Evolutionary conservation across 352 stramenopile species (phyloP).

Genomic region (Phytophthora meadii): DNA sequence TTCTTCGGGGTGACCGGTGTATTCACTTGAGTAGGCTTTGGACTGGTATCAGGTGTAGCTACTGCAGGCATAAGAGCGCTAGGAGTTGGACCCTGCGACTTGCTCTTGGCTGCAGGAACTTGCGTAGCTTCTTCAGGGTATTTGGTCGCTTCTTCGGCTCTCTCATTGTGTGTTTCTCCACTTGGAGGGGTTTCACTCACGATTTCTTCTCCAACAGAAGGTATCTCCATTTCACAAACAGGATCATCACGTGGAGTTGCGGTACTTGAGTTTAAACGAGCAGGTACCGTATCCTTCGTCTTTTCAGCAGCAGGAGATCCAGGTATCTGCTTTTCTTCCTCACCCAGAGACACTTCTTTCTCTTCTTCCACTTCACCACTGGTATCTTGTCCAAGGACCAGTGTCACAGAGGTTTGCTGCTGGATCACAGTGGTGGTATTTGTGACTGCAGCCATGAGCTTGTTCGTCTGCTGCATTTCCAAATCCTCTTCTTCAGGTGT

Average conservation of each 20-base stretch:
- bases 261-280: no score
- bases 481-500: not conserved
- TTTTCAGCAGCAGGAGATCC: no score
- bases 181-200: constrained; percentile 1
- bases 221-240: no score
- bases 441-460: not conserved
- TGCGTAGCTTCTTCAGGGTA: no score
- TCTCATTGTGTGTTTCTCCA: not conserved
- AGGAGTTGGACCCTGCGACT: no score
- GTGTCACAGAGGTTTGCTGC: not conserved
- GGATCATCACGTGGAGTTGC: no score
- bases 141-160: no score
- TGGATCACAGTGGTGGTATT: not conserved
- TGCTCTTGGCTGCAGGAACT: no score
- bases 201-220: not conserved
- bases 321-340: no score
- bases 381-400: not conserved
- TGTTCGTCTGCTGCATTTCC: not conserved
- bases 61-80: no score
- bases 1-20: constrained; percentile 8
- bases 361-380: not conserved
- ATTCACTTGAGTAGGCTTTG: not conserved
- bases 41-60: not conserved
- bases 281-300: no score
- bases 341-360: no score